Percentiles rank a stretch among this genome's conserved stretches.
These are phyloP conservation scores for Choanephora cucurbitarum DNA, from an alignment of 371 early-diverging fungal genomes.

Conservation along the genomic window DNA sequence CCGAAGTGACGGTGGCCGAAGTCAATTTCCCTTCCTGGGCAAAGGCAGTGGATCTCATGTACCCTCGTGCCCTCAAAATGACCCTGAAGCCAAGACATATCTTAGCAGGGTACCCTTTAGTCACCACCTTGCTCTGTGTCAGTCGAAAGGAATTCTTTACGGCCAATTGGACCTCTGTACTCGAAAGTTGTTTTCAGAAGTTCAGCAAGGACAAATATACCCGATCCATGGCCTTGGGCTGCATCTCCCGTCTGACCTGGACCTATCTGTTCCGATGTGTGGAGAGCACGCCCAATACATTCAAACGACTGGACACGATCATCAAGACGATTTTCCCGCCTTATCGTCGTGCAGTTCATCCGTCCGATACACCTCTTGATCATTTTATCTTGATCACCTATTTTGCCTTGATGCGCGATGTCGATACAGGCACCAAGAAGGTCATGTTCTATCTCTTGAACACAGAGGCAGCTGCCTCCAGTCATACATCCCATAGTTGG, in stretches of 20 bases:
- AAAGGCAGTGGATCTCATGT: constrained; percentile 88
- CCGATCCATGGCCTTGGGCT: constrained; percentile 73
- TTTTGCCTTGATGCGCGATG: constrained; percentile 76
- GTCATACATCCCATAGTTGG: constrained; percentile 45
- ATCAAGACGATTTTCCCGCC: constrained; percentile 73
- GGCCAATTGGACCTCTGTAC: constrained; percentile 72
- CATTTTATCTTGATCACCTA: constrained; percentile 82
- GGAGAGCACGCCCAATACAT: constrained; percentile 63
- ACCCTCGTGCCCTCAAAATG: constrained; percentile 91
- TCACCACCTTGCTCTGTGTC: constrained; percentile 86
- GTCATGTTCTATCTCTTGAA: constrained; percentile 71
- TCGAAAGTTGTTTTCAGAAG: constrained; percentile 78
- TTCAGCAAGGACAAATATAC: constrained; percentile 79
- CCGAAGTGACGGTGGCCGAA: constrained; percentile 90
- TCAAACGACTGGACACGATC: constrained; percentile 66
- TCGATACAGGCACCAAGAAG: constrained; percentile 79
- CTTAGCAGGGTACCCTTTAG: constrained; percentile 82
- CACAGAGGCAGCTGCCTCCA: constrained; percentile 44
- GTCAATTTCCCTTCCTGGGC: constrained; percentile 94
- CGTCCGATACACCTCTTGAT: constrained; percentile 73
- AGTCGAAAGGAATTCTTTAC: constrained; percentile 88
- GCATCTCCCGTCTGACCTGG: constrained; percentile 87
- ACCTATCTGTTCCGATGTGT: constrained; percentile 89
- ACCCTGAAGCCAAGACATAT: constrained; percentile 80
- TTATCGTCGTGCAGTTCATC: constrained; percentile 66